Base-by-base conservation (phyloP, 345 rosid species). In the Ricinus communis region DNA sequence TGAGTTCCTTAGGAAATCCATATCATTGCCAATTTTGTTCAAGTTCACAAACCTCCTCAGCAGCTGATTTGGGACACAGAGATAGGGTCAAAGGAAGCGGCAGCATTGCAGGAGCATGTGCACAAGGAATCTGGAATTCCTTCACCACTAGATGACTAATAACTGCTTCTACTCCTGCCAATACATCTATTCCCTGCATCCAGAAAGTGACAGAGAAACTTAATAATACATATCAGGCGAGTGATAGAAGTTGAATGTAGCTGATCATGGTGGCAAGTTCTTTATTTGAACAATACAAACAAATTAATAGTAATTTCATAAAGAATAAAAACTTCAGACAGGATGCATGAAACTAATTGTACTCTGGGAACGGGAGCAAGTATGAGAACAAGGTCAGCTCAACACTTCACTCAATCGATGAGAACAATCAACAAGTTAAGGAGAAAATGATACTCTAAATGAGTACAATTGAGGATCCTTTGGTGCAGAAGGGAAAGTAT, bases 131-230 rank as follows among this genome's bases (percentile, higher is more conserved):
- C 76, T 76, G 85, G 72, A 87, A 85, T 73, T 87, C 85, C 80
- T 81, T 87, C 41, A 87, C 89, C 33, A 85, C 87, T 56, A 85
- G 76, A 73, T 87, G 92, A 70, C 92, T 87, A 67, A 87, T 85
- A 28, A 85, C 70, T 45, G 92, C 92, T 79, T 87, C 89, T n/a
- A 85, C 88, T 71, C 92, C 92, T 0, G 92, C 92, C 78, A 87
- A 81, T 52, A 77, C 64, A 72, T 87, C 92, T 71, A 87, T 81
- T 49, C 92, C 92, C 88, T 85, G 81, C 57, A 71, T 68, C 53
- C 33, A 55, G n/a, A 12, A 51, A 33, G 30, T 12, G 1, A 70
- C 16, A 16, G 2, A n/a, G 25, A 33, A 61, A n/a, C n/a, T n/a
- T n/a, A n/a, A 49, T 14, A 31, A 46, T 28, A 25, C 18, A 25